These are phyloP conservation scores for Alternaria tenuissima DNA, from an alignment of 2,329 filamentous ascomycete species.

Conservation along the genomic window DNA sequence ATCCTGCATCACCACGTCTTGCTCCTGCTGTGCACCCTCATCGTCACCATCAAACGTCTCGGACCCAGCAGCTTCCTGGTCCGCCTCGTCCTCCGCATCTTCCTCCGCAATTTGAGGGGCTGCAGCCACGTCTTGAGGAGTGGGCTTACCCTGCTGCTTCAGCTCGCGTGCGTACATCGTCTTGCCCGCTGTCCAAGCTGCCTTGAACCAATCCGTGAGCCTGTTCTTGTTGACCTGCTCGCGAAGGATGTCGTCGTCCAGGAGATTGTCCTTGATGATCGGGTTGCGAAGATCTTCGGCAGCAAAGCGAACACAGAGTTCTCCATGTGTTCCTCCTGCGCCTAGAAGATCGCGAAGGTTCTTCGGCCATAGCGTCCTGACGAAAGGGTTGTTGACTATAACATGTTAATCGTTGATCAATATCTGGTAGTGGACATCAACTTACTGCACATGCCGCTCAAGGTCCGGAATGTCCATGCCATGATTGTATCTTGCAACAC, in stretches of 20 bases:
- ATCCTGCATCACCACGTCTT: slow-evolving; percentile 47
- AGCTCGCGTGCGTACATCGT: slow-evolving; percentile 38
- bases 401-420: slow-evolving; percentile 11
- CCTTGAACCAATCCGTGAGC: slow-evolving; percentile 73
- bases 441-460: slow-evolving; percentile 69
- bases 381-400: slow-evolving; percentile 22
- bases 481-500: slow-evolving; percentile 69
- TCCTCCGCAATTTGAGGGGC: slow-evolving; percentile 1
- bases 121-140: slow-evolving; percentile 1
- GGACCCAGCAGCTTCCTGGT: slow-evolving; percentile 13
- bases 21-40: slow-evolving; percentile 28
- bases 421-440: background rate
- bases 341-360: slow-evolving; percentile 37
- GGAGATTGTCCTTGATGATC: slow-evolving; percentile 74
- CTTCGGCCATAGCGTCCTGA: slow-evolving; percentile 31
- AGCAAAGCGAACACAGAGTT: slow-evolving; percentile 62
- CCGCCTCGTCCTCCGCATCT: slow-evolving; percentile 6
- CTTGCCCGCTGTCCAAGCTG: slow-evolving; percentile 51
- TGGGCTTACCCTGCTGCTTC: slow-evolving; percentile 23
- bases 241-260: slow-evolving; percentile 73
- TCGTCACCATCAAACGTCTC: slow-evolving; percentile 37
- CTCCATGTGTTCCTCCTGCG: slow-evolving; percentile 65
- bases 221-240: slow-evolving; percentile 72
- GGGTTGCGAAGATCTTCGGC: slow-evolving; percentile 69
- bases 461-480: slow-evolving; percentile 71